phyloP scores from a whole-genome alignment of 768 basidiomycete species.

The Tricholoma bakamatsutake region DNA sequence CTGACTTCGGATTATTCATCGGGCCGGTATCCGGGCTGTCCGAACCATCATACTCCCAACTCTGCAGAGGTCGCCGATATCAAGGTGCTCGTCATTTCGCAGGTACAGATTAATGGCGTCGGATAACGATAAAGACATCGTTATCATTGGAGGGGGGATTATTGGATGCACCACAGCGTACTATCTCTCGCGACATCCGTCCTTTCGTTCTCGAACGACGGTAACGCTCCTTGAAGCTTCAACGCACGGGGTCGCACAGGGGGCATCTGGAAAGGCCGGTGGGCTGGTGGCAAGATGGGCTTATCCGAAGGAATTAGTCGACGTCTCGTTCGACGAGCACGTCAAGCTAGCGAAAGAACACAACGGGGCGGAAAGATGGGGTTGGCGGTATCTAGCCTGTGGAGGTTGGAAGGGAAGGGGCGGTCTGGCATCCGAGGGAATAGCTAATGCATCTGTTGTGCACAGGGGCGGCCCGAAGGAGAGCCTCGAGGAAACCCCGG shows the following conservation, averaged over 20 bases:
- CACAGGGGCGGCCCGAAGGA: conserved; percentile 30
- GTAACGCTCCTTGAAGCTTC: conserved; percentile 74
- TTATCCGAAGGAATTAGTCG: conserved; percentile 62
- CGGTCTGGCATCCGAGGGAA: conserved; percentile 22
- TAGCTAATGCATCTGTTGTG: conserved; percentile 16
- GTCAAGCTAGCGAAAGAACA: conserved; percentile 64
- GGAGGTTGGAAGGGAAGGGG: conserved; percentile 70
- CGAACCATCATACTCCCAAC: background rate
- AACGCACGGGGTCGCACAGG: conserved; percentile 59
- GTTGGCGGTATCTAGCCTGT: conserved; percentile 72
- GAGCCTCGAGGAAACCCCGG: conserved; percentile 52
- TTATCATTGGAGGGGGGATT: conserved; percentile 83
- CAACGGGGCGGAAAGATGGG: conserved; percentile 70
- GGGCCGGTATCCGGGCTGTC: background rate
- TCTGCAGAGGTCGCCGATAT: background rate
- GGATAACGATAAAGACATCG: conserved; percentile 36
- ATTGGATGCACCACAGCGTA: conserved; percentile 83
- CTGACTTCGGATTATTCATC: no score
- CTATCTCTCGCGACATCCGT: conserved; percentile 60
- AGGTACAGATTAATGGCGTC: conserved; percentile 1
- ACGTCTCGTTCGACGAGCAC: conserved; percentile 72
- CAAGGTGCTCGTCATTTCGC: background rate
- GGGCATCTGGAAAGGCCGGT: conserved; percentile 80
- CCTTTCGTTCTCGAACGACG: conserved; percentile 33
- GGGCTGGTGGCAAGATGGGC: conserved; percentile 87